Conservation (phyloP, 2,329 filamentous ascomycete species). For the Simplicillium aogashimaense region DNA sequence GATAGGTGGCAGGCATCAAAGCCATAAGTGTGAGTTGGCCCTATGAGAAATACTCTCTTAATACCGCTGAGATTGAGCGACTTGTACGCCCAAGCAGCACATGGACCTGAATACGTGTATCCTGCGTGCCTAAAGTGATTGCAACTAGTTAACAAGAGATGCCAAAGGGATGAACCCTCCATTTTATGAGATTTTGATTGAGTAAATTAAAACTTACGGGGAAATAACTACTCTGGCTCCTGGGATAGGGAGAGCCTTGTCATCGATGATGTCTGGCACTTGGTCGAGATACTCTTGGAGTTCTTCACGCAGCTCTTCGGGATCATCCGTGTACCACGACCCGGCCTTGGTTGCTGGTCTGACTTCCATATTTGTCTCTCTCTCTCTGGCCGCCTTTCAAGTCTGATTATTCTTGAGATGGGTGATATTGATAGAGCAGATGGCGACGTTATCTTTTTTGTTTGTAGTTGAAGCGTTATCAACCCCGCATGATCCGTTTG, state of each 20-base stretch:
- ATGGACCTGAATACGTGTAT: slow-evolving; percentile 82
- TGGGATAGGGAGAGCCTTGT: slow-evolving; percentile 50
- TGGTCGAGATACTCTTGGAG: slow-evolving; percentile 65
- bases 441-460: too few species aligned
- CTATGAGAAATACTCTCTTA: slow-evolving; percentile 85
- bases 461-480: too few species aligned
- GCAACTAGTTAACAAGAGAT: background rate
- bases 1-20: slow-evolving; percentile 70
- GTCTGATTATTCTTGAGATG: too few species aligned
- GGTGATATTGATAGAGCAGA: too few species aligned
- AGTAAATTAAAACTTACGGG: slow-evolving; percentile 52
- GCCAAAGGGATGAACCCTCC: background rate
- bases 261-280: slow-evolving; percentile 58
- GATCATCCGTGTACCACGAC: slow-evolving; percentile 70
- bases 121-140: slow-evolving; percentile 66
- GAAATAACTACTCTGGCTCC: slow-evolving; percentile 82
- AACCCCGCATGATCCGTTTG: too few species aligned
- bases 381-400: too few species aligned
- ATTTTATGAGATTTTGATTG: fast-evolving
- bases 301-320: slow-evolving; percentile 50
- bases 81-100: slow-evolving; percentile 92
- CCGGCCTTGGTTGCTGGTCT: slow-evolving; percentile 66
- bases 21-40: slow-evolving; percentile 83
- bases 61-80: slow-evolving; percentile 70
- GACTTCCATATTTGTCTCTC: slow-evolving; percentile 10